A percentile compares a stretch with the other conserved stretches of the same genome.
Evolutionary conservation across 352 stramenopile species (phyloP).

Genomic region (Saprolegnia parasitica): DNA sequence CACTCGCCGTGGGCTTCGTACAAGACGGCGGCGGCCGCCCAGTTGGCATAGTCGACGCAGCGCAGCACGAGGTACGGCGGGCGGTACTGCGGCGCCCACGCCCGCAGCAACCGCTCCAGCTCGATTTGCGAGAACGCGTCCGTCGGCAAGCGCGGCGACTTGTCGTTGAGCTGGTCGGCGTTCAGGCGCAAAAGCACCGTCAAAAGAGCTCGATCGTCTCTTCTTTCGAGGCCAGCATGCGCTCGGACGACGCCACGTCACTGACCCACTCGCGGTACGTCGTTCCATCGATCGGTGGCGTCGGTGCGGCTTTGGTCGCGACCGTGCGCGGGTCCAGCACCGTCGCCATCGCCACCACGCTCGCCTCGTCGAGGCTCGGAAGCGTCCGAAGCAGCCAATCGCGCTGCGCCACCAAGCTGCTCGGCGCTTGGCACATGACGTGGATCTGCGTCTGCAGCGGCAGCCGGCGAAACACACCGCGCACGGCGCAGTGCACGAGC

Average conservation of each 20-base stretch:
- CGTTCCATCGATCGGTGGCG: conserved; percentile 5
- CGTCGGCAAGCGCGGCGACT: neutral
- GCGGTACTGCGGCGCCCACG: conserved; percentile 59
- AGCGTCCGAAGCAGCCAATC: conserved; percentile 68
- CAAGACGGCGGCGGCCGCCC: conserved; percentile 64
- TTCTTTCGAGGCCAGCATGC: conserved; percentile 37
- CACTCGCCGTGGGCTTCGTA: conserved; percentile 77
- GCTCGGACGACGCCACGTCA: conserved; percentile 49
- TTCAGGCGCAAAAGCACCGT: conserved; percentile 65
- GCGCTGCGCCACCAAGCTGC: conserved; percentile 55
- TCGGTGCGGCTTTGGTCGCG: neutral
- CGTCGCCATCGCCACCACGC: conserved; percentile 40
- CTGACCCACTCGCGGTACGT: neutral
- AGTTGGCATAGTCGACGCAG: conserved; percentile 80
- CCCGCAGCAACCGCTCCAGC: conserved; percentile 52
- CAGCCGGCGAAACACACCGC: conserved; percentile 52
- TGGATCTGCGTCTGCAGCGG: conserved; percentile 47
- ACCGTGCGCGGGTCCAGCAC: conserved; percentile 41
- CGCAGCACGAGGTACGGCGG: conserved; percentile 69
- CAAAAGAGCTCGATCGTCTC: conserved; percentile 76
- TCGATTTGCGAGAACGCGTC: conserved; percentile 41
- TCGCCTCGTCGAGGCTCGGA: conserved; percentile 34
- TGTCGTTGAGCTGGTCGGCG: conserved; percentile 14
- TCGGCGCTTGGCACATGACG: conserved; percentile 43
- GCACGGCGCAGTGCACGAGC: conserved; percentile 40